Percentiles rank a stretch among this genome's conserved stretches.
Conservation (phyloP, 176 grass and related monocot genomes). For the Aegilops speltoides region DNA sequence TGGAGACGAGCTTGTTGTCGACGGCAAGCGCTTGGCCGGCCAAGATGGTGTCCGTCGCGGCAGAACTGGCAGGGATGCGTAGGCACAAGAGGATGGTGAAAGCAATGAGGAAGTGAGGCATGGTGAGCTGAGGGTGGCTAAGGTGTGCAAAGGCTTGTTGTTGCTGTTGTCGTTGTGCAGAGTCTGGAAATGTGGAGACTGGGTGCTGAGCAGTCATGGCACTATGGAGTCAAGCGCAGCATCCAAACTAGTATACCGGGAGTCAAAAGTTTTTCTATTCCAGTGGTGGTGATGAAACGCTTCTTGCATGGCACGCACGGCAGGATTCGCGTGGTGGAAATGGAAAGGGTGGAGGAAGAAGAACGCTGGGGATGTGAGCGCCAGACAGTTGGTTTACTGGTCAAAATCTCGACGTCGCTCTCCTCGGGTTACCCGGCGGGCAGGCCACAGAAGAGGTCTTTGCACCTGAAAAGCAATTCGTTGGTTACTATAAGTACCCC, state of each 20-base stretch:
- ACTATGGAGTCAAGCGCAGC: not conserved
- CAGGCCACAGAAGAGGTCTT: no score
- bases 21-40: no score
- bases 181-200: not conserved
- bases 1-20: no score
- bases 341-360: not conserved
- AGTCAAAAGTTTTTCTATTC: not conserved
- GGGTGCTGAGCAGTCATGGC: not conserved
- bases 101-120: no score
- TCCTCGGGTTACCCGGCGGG: no score
- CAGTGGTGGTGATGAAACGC: not conserved
- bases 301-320: not conserved
- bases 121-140: no score
- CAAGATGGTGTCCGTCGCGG: no score
- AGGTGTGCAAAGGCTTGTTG: not conserved
- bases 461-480: no score
- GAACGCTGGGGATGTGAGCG: not conserved
- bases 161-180: not conserved
- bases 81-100: no score
- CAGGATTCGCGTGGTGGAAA: not conserved
- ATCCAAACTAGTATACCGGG: not conserved
- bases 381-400: not conserved
- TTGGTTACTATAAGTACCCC: no score
- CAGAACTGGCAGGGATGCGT: no score
- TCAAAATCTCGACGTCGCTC: not conserved